These are phyloP conservation scores for Globisporangium parvum DNA, from an alignment of 352 stramenopile species.

Conservation along the genomic window DNA sequence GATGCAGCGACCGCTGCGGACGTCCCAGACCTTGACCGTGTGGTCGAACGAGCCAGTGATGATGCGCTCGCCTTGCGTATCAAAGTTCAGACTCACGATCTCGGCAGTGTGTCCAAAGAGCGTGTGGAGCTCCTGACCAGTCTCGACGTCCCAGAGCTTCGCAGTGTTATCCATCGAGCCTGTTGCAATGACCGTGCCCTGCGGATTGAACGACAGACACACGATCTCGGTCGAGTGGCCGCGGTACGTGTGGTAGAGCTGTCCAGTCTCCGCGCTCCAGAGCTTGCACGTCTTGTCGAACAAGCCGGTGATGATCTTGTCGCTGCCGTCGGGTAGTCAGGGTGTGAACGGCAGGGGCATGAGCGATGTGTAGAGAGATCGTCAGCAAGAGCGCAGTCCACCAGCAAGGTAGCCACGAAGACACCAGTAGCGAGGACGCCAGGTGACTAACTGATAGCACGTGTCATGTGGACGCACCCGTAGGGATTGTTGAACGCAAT, in stretches of 20 bases:
- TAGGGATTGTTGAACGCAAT: slow-evolving; percentile 98
- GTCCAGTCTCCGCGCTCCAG: slow-evolving; percentile 91
- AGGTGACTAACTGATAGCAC: background rate
- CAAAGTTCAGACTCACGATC: slow-evolving; percentile 94
- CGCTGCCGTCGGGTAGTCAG: slow-evolving; percentile 24
- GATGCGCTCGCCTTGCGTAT: slow-evolving; percentile 89
- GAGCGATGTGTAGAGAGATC: background rate
- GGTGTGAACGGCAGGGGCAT: background rate
- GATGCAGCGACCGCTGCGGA: slow-evolving; percentile 82
- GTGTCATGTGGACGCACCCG: slow-evolving; percentile 42
- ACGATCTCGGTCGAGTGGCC: slow-evolving; percentile 95
- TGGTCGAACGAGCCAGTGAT: slow-evolving; percentile 95
- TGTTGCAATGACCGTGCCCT: slow-evolving; percentile 88
- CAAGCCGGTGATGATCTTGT: slow-evolving; percentile 94
- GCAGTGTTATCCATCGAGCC: slow-evolving; percentile 93
- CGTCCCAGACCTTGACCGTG: slow-evolving; percentile 91
- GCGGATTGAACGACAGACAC: slow-evolving; percentile 93
- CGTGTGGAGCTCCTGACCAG: slow-evolving; percentile 91
- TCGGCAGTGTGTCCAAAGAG: slow-evolving; percentile 92
- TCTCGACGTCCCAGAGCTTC: slow-evolving; percentile 95
- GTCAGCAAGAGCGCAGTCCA: slow-evolving; percentile 8
- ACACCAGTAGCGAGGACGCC: background rate
- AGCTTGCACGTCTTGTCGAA: slow-evolving; percentile 97
- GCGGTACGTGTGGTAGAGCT: slow-evolving; percentile 93
- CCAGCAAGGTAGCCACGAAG: background rate